Evolutionary conservation across 2,329 filamentous ascomycete genomes (phyloP), one percentile per base, ranked within the genome.

Genomic region (Beauveria bassiana): DNA sequence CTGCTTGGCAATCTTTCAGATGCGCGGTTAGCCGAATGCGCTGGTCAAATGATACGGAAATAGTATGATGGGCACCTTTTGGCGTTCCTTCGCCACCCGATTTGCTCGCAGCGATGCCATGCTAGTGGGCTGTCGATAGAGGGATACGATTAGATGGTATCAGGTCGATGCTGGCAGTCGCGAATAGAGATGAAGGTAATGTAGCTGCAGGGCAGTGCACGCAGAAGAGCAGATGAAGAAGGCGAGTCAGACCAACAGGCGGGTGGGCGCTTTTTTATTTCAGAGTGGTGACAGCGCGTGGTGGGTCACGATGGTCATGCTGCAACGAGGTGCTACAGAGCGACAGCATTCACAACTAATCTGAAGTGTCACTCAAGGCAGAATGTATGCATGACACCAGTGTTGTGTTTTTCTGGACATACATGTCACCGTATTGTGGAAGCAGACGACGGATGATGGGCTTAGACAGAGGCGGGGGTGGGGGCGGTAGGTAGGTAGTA

Each of bases 1-100:
- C 58, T 75, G 74, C 64, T 77, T 80, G 55, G 78, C 75, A 65
- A 86, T 83, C 83, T 86, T 64, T 52, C 26, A 22, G 57, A 18
- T 38, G 43, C 47, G 26, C 24, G 53, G 53, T 60, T 46, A 61
- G 61, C 43, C 31, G 3, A n/a, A 12, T 4, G 26, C 20, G 12
- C 5, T 20, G 24, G 40, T 28, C 16, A 31, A 6, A n/a, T 6
- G 49, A 38, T 34, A 9, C 1, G 5, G 31, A 53, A 22, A 43
- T 26, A 14, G 49, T 18, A 34, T n/a, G 26, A 50, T 52, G 55
- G 54, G 28, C 62, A 69, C 69, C 67, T 71, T 71, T 61, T 70
- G 68, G 14, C 67, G 68, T 61, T 71, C 69, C 64, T 71, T 71
- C 61, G 67, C 65, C 34, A 71, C 68, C 49, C 69, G 62, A 61